A percentile compares a stretch with the other conserved stretches of the same genome.
Conservation (phyloP, 2,329 filamentous ascomycete species). For the Epichloe baconii region DNA sequence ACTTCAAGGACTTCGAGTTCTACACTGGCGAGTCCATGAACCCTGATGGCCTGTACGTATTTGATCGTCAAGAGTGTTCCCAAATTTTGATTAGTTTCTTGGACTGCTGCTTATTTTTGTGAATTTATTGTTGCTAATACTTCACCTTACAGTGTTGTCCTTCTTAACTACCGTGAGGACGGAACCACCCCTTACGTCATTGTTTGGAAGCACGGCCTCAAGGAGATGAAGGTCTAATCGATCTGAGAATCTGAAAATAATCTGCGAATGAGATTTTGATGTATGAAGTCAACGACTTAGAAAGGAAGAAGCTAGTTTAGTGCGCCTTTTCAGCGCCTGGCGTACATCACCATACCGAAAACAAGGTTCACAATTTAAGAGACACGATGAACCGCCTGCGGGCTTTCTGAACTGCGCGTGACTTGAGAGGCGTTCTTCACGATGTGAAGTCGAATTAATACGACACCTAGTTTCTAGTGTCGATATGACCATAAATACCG, state of each 20-base stretch:
- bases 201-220: conserved; percentile 91
- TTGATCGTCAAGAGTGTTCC: not conserved
- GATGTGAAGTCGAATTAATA: too few relatives aligned
- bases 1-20: conserved; percentile 96
- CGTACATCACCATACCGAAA: conserved; percentile 7
- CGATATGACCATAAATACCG: not conserved
- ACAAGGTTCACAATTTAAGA: conserved; percentile 6
- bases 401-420: not conserved
- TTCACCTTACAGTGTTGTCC: conserved; percentile 50
- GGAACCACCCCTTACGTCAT: conserved; percentile 80
- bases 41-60: conserved; percentile 77
- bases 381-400: not conserved
- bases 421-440: not conserved
- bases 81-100: too few relatives aligned
- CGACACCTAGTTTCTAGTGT: too few relatives aligned
- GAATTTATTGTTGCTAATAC: not conserved
- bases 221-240: conserved; percentile 78
- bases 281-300: conserved; percentile 5
- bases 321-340: conserved; percentile 5
- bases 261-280: conserved; percentile 3
- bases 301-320: conserved; percentile 2
- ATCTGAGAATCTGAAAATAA: not conserved
- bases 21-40: conserved; percentile 87
- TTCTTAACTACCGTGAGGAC: conserved; percentile 97
- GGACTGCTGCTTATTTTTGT: not conserved